Evolutionary conservation across 331 rosid species (phyloP), one percentile per base, ranked within the genome.

Genomic region (Quercus tomentella): DNA sequence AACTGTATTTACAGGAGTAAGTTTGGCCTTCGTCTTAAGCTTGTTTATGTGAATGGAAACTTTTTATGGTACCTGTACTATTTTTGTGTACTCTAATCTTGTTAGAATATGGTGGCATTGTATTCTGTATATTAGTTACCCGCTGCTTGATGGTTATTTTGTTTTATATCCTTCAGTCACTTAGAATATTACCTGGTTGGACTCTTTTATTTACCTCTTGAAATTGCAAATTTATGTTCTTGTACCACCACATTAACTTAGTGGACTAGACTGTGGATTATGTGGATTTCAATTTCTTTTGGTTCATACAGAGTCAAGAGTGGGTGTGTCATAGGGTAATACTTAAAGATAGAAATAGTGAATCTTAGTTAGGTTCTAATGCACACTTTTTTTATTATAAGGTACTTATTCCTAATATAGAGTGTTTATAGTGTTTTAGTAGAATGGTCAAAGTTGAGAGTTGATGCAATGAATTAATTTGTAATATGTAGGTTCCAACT

Each of bases 1-100:
- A 76, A 91, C 97, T 23, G 86, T 91, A 16, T 95, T 95, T 82
- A 95, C 99, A 2, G 97, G 99, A 81, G 99, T 95, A 90, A 88
- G 98, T 85, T 14, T 76, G 61, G 56, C 70, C 41, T 84, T 77
- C 80, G 21, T 51, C 43, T 73, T 45, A 60, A 82, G 45, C 60
- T 49, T 35, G 65, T 41, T 21, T 73, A 43, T 76, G 45, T 52
- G 23, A 43, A 14, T 76, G 25, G 14, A 51, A 72, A 54, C 57
- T 70, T 82, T 78, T 45, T 57, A 25, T 21, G 4, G 51, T n/a
- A 72, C 74, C 74, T 43, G 33, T 18, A 56, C 60, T 43, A 61
- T 18, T 66, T 26, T 30, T 55, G 70, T 81, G 26, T 75, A 71
- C 45, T 77, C 54, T 81, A 76, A 79, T 51, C 56, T 63, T 21